Evolutionary conservation across 257 asterid genomes (phyloP).

Genomic region (Penstemon eatonii): DNA sequence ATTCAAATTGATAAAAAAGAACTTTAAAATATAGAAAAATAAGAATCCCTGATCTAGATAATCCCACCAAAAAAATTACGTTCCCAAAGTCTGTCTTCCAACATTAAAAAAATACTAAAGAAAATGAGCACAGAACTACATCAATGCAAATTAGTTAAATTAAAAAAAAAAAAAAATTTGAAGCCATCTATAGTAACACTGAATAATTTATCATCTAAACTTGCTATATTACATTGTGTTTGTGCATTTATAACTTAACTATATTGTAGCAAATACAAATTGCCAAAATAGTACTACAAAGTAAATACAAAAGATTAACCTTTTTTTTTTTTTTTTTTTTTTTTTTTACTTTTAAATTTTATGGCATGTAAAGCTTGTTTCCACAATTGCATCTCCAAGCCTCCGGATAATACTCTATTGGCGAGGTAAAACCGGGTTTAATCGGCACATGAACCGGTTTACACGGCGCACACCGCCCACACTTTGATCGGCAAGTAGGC

Average conservation of each 20-base stretch:
- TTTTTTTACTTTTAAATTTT: neutral
- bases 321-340: neutral
- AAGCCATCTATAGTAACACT: neutral
- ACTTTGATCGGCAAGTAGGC: conserved; percentile 82
- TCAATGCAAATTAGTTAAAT: conserved; percentile 28
- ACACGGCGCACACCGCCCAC: conserved; percentile 75
- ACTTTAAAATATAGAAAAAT: conserved; percentile 26
- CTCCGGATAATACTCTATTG: conserved; percentile 86
- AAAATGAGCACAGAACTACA: conserved; percentile 20
- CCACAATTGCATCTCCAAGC: conserved; percentile 96
- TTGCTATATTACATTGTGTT: neutral
- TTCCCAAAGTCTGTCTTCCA: conserved; percentile 45
- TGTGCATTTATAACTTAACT: conserved; percentile 2
- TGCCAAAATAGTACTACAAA: neutral
- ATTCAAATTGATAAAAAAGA: neutral
- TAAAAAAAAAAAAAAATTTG: too few relatives aligned
- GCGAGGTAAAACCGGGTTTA: conserved; percentile 63
- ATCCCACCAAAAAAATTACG: conserved; percentile 35
- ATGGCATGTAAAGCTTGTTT: conserved; percentile 73
- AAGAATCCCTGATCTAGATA: conserved; percentile 27
- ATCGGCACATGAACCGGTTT: conserved; percentile 80
- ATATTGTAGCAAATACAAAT: neutral
- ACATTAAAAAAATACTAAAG: conserved; percentile 13
- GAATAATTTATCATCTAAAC: conserved; percentile 17
- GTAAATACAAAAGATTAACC: neutral